These are phyloP conservation scores for Massospora cicadina DNA, from an alignment of 371 early-diverging fungal species.

Conservation along the genomic window DNA sequence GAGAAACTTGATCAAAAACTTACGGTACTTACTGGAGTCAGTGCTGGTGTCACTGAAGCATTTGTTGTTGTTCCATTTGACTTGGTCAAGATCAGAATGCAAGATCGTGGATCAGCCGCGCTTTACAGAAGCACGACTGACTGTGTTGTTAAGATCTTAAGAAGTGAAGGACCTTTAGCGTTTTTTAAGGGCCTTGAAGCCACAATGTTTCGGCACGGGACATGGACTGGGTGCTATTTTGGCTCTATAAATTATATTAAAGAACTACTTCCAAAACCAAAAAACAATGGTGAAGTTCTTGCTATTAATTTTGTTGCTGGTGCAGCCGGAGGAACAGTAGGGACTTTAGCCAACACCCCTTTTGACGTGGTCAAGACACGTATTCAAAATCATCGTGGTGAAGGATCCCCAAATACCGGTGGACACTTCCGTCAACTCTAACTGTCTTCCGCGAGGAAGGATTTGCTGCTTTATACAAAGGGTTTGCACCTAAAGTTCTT, in stretches of 20 bases:
- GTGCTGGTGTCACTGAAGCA: constrained; percentile 89
- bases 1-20: constrained; percentile 52
- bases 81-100: constrained; percentile 87
- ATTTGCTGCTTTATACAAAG: constrained; percentile 82
- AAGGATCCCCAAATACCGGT: constrained; percentile 59
- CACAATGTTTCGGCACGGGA: constrained; percentile 84
- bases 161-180: constrained; percentile 58
- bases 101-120: constrained; percentile 50
- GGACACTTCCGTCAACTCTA: constrained; percentile 64
- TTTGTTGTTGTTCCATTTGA: constrained; percentile 81
- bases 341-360: constrained; percentile 88
- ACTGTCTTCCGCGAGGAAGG: constrained; percentile 84
- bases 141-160: constrained; percentile 48
- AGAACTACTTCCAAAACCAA: constrained; percentile 56
- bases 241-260: constrained; percentile 68
- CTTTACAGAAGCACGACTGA: constrained; percentile 59
- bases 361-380: constrained; percentile 95
- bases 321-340: constrained; percentile 87
- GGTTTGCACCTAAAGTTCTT: constrained; percentile 88
- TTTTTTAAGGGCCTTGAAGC: constrained; percentile 87
- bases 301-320: constrained; percentile 83
- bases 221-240: constrained; percentile 86
- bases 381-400: constrained; percentile 61
- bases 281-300: constrained; percentile 53
- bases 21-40: constrained; percentile 76